Conservation (phyloP, 1,139 yeast species). For the Diutina scorzettiae region DNA sequence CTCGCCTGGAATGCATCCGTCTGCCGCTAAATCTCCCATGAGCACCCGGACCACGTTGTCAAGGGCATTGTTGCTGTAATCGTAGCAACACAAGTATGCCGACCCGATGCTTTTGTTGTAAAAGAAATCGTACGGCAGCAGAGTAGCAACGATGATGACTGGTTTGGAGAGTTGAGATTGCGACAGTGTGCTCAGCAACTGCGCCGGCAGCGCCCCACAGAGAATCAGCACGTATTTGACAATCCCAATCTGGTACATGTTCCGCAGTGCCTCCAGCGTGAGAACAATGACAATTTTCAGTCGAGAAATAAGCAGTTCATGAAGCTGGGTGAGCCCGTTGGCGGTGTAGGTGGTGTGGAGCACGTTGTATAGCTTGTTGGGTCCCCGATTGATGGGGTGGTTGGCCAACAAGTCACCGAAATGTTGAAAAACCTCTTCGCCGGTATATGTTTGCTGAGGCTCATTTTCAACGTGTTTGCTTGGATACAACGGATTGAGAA, state of each 20-base stretch:
- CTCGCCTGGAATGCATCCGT: constrained; percentile 50
- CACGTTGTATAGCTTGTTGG: constrained; percentile 29
- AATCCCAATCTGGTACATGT: constrained; percentile 56
- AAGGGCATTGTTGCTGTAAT: constrained; percentile 42
- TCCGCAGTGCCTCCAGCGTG: constrained; percentile 52
- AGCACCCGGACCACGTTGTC: constrained; percentile 38
- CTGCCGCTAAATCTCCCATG: constrained; percentile 42
- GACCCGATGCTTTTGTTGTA: constrained; percentile 44
- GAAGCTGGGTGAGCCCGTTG: constrained; percentile 47
- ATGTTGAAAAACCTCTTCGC: constrained; percentile 47
- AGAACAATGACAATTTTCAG: constrained; percentile 46
- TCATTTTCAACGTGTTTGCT: constrained; percentile 8
- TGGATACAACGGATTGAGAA: constrained; percentile 35
- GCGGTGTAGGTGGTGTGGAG: constrained; percentile 56
- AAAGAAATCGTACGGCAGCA: constrained; percentile 53
- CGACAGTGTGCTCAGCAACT: constrained; percentile 11
- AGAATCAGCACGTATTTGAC: constrained; percentile 46
- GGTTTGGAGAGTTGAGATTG: constrained; percentile 28
- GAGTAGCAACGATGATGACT: constrained; percentile 47
- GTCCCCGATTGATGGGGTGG: constrained; percentile 17
- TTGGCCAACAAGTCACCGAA: constrained; percentile 32
- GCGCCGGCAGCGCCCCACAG: constrained; percentile 37
- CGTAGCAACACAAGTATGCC: constrained; percentile 51
- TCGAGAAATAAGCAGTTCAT: constrained; percentile 43
- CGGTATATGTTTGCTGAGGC: constrained; percentile 23